These are phyloP conservation scores for Beta vulgaris DNA, from an alignment of 148 eudicot genomes.

Conservation along the genomic window DNA sequence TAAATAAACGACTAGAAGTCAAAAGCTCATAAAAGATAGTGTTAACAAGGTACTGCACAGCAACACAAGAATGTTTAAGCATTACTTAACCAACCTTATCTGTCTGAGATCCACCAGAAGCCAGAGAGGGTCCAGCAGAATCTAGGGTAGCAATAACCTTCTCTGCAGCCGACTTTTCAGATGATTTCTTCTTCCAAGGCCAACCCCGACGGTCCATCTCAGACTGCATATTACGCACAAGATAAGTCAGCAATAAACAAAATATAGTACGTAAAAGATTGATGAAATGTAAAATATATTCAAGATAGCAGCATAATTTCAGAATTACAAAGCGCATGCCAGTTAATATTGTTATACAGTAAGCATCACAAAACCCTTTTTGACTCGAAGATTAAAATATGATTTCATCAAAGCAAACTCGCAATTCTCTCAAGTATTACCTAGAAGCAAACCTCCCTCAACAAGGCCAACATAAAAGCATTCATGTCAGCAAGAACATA, in stretches of 20 bases:
- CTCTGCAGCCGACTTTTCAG: conserved; percentile 70
- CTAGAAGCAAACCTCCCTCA: not conserved
- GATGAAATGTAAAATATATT: too few relatives aligned
- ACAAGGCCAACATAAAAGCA: not conserved
- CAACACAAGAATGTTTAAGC: not conserved
- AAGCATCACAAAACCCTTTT: not conserved
- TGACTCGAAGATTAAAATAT: not conserved
- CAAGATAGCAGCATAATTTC: not conserved
- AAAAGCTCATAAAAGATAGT: not conserved
- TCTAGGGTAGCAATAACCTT: conserved; percentile 55
- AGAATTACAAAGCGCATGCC: not conserved
- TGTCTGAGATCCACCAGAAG: conserved; percentile 45
- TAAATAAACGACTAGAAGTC: not conserved
- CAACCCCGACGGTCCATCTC: conserved; percentile 88
- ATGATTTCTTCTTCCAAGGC: conserved; percentile 98
- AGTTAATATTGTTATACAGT: not conserved
- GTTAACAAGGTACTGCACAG: not conserved
- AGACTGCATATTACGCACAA: conserved; percentile 24
- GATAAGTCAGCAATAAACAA: conserved; percentile 9
- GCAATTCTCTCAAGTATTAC: not conserved
- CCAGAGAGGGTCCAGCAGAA: conserved; percentile 44
- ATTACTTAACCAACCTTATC: conserved; percentile 51
- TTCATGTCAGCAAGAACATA: not conserved
- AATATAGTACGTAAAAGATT: too few relatives aligned
- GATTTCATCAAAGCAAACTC: not conserved